Evolutionary conservation across 306 rosid genomes (phyloP), one percentile per base, ranked within the genome.

Genomic region (Castanospermum australe): DNA sequence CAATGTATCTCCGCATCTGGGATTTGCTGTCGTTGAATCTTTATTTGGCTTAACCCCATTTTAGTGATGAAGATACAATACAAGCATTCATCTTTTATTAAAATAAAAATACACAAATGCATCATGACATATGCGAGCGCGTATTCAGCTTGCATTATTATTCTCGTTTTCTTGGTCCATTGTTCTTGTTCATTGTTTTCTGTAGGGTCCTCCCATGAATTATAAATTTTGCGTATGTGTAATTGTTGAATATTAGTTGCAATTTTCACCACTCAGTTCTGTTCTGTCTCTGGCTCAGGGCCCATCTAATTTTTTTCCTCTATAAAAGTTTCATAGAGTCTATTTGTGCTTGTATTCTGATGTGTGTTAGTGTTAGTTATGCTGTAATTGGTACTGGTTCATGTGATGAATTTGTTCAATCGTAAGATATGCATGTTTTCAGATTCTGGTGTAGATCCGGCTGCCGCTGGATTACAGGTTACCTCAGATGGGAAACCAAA

Each of bases 401-500:
- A 38, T 54, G 21, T 25, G 48, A 12, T 28, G 24, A 63, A 25
- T 71, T 25, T 45, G 18, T 69, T 76, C 54, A 77, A 47, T 41
- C 65, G 41, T 42, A 65, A 32, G 30, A 35, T 57, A 63, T 63
- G 56, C 57, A 10, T 51, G 60, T 44, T 85, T 79, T 64, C 86
- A 95, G 97, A 93, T 88, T 77, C 98, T 67, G 99, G 99, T 20
- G 98, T 93, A 75, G 99, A 95, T 69, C 99, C 99, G 0, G 99
- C 98, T 80, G 99, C 99, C 44, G 93, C 88, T 38, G 99, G 99
- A 85, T 87, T 95, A 73, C 98, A 93, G 83, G 96, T 92, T 71
- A 95, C 99, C 22, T 90, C 99, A 0, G 97, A 95, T 44, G 99
- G 99, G 79, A 93, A 95, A 88, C 96, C 96, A 25, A 95, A 95